Conservation (phyloP, 2,329 filamentous ascomycete species). For the Fusarium abutilonis region DNA sequence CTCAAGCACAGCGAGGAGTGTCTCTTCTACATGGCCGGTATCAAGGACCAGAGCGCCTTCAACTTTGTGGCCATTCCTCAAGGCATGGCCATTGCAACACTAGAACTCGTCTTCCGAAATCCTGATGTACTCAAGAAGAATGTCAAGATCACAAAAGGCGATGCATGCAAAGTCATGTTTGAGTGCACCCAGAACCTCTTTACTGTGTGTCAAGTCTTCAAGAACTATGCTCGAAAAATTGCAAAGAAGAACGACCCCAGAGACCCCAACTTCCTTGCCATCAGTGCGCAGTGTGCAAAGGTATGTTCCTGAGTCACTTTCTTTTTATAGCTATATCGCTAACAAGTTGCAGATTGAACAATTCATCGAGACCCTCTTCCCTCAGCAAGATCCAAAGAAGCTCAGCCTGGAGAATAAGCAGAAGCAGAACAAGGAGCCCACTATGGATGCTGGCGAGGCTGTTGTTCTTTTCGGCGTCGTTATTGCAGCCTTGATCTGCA, state of each 20-base stretch:
- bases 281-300: slow-evolving; percentile 89
- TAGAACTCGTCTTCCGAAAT: slow-evolving; percentile 93
- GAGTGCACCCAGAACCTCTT: slow-evolving; percentile 91
- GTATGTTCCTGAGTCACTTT: slow-evolving; percentile 54
- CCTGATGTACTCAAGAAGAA: slow-evolving; percentile 85
- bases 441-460: slow-evolving; percentile 67
- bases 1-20: slow-evolving; percentile 90
- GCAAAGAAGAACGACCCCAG: slow-evolving; percentile 93
- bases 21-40: slow-evolving; percentile 95
- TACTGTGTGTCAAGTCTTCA: slow-evolving; percentile 84
- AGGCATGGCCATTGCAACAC: slow-evolving; percentile 94
- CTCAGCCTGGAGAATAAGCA: slow-evolving; percentile 55
- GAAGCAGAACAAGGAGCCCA: slow-evolving; percentile 53
- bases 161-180: slow-evolving; percentile 90
- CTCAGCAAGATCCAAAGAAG: slow-evolving; percentile 77
- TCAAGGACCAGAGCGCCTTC: slow-evolving; percentile 96
- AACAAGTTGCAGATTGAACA: slow-evolving; percentile 76
- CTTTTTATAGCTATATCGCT: slow-evolving; percentile 6
- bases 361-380: slow-evolving; percentile 95
- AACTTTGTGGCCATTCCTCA: slow-evolving; percentile 99
- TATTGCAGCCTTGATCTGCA: slow-evolving; percentile 72
- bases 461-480: slow-evolving; percentile 74
- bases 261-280: slow-evolving; percentile 91
- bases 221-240: slow-evolving; percentile 79
- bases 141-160: slow-evolving; percentile 95